Evolutionary conservation across 2,329 filamentous ascomycete species (phyloP).

Genomic region (Lachnellula hyalina): DNA sequence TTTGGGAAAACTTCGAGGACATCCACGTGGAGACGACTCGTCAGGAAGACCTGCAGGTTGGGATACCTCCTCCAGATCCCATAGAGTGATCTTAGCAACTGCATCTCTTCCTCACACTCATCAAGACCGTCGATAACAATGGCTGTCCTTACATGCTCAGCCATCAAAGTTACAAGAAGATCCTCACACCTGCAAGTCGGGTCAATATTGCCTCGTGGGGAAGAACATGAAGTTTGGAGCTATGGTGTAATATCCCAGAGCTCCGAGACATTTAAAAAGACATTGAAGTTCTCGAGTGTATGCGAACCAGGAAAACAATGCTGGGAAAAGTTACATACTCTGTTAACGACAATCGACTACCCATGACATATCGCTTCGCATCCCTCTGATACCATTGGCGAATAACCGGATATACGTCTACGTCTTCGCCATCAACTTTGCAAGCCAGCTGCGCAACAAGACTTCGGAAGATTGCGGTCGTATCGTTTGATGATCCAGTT

Average conservation of each 20-base stretch:
- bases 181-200: background rate
- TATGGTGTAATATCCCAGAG: too few species aligned
- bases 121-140: too few species aligned
- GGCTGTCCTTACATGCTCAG: too few species aligned
- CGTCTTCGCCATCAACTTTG: slow-evolving; percentile 4
- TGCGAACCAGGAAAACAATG: too few species aligned
- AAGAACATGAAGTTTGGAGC: too few species aligned
- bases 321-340: background rate
- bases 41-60: slow-evolving; percentile 3
- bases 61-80: slow-evolving; percentile 4
- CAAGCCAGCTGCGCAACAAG: background rate
- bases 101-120: slow-evolving; percentile 5
- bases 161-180: background rate
- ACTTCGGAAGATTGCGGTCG: background rate
- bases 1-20: background rate
- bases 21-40: slow-evolving; percentile 6
- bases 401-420: slow-evolving; percentile 4
- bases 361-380: slow-evolving; percentile 6
- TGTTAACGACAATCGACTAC: slow-evolving; percentile 1
- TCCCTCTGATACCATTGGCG: slow-evolving; percentile 6
- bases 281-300: too few species aligned
- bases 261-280: too few species aligned
- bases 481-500: too few species aligned
- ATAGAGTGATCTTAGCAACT: slow-evolving; percentile 6
- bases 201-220: too few species aligned